Conservation (phyloP, 108 stramenopile species). For the Cyclotella kingstonii region DNA sequence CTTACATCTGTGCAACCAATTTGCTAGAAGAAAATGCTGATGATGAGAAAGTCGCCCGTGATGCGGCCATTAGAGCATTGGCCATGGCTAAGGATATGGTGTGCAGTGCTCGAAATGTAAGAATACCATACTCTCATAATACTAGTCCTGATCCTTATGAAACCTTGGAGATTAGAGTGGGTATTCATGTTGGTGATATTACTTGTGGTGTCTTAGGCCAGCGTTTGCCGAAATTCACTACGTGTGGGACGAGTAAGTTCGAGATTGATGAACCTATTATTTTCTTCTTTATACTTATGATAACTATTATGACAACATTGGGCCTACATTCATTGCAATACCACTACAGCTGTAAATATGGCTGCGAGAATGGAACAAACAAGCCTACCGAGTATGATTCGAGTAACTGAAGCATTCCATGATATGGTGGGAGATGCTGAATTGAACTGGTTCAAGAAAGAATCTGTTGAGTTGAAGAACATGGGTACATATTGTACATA, state of each 20-base stretch:
- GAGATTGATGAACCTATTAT: background rate
- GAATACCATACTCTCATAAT: slow-evolving; percentile 7
- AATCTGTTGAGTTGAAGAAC: slow-evolving; percentile 25
- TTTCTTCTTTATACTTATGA: too few relatives aligned
- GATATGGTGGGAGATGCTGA: slow-evolving; percentile 31
- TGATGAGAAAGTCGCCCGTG: background rate
- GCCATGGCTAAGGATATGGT: slow-evolving; percentile 45
- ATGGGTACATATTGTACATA: slow-evolving; percentile 22
- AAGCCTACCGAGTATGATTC: slow-evolving; percentile 26
- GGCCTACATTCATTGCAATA: background rate
- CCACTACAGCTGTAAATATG: slow-evolving; percentile 27
- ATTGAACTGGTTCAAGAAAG: slow-evolving; percentile 18
- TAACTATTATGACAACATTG: background rate
- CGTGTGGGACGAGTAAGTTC: slow-evolving; percentile 10
- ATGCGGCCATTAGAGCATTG: slow-evolving; percentile 36
- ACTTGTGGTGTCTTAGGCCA: slow-evolving; percentile 44
- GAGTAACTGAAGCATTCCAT: slow-evolving; percentile 30
- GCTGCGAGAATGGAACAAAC: slow-evolving; percentile 51
- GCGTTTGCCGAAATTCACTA: slow-evolving; percentile 37
- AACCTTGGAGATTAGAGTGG: slow-evolving; percentile 41
- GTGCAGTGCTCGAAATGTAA: slow-evolving; percentile 5
- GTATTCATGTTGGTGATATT: slow-evolving; percentile 43
- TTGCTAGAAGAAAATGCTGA: slow-evolving; percentile 27
- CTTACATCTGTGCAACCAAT: slow-evolving; percentile 40
- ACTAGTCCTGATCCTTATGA: background rate